Base-by-base conservation (phyloP, 352 stramenopile species). In the Saprolegnia parasitica region DNA sequence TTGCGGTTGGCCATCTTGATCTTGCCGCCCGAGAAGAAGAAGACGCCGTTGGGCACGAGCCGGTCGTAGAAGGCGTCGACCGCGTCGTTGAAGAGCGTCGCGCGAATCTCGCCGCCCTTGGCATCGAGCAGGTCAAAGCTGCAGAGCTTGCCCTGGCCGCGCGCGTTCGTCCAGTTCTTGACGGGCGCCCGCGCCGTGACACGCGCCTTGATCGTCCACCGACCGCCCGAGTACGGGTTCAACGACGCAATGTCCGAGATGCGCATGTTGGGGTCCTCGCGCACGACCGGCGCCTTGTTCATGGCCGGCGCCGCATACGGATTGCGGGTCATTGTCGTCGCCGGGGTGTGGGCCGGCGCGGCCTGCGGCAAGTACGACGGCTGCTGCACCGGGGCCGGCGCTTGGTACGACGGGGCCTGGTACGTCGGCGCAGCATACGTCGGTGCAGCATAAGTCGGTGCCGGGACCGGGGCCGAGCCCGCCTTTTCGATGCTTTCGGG, bases 81-180 rank as follows among this genome's bases (percentile, higher is more conserved):
- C 0, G 89, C 94, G 60, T 99, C 97, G 72, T 99, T 99, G 79
- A 99, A 99, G 74, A 99, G 98, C 23, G 98, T 99, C 56, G 83
- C 95, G 54, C 95, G 90, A 66, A 99, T 98, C 79, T 99, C 97
- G 21, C 89, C 92, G 32, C 94, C 96, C 37, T 91, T 90, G 23
- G 84, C 78, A 76, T 99, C 98, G 37, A 99, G 77, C 35, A 99
- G 78, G 70, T 98, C 96, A 39, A 98, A 81, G 64, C 84, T 97
- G 74, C 99, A 99, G 0, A 99, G 86, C 72, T 94, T 96, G 61
- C 98, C 97, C 68, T 98, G 93, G 6, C 96, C 96, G 57, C 95
- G 93, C 32, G 90, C 84, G 76, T 99, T 99, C 70, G 77, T 96
- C 96, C 96, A 99, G 63, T 91, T 94, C 67, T 96, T 95, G 61